phyloP scores from a whole-genome alignment of 108 stramenopile genomes.

The Cyclostephanos tholiformis region DNA sequence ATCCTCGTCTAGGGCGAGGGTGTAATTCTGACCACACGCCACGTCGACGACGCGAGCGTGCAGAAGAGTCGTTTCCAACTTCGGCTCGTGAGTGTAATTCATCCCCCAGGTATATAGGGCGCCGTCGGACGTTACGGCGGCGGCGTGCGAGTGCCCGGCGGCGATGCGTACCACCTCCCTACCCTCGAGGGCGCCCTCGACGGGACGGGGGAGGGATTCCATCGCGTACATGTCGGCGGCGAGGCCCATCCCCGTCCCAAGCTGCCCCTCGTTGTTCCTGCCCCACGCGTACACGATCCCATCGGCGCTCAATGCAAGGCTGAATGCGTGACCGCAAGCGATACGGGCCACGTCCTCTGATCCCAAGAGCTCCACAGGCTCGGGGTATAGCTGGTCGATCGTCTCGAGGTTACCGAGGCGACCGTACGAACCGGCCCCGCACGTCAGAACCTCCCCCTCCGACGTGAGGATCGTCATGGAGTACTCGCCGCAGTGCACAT shows the following conservation, averaged over 20 bases:
- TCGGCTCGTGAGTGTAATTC: conserved; percentile 72
- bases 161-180: conserved; percentile 71
- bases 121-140: conserved; percentile 81
- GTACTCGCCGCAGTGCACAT: conserved; percentile 74
- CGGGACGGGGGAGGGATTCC: conserved; percentile 71
- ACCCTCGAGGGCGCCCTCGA: conserved; percentile 74
- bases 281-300: conserved; percentile 87
- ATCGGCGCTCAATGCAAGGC: conserved; percentile 65
- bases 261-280: conserved; percentile 84
- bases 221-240: conserved; percentile 90
- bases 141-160: conserved; percentile 85
- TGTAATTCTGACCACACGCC: conserved; percentile 78
- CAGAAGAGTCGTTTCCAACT: conserved; percentile 60
- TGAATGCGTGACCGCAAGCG: conserved; percentile 79
- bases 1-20: conserved; percentile 70
- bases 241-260: conserved; percentile 83
- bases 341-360: conserved; percentile 57
- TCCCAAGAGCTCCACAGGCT: conserved; percentile 79
- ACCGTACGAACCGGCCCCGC: conserved; percentile 77
- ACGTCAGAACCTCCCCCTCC: conserved; percentile 84
- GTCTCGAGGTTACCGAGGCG: conserved; percentile 83
- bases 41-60: conserved; percentile 75
- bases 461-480: conserved; percentile 85
- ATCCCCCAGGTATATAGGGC: conserved; percentile 93
- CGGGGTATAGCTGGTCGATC: conserved; percentile 76